phyloP scores from a whole-genome alignment of 192 early-diverging fungal genomes.

The Cetraspora pellucida region DNA sequence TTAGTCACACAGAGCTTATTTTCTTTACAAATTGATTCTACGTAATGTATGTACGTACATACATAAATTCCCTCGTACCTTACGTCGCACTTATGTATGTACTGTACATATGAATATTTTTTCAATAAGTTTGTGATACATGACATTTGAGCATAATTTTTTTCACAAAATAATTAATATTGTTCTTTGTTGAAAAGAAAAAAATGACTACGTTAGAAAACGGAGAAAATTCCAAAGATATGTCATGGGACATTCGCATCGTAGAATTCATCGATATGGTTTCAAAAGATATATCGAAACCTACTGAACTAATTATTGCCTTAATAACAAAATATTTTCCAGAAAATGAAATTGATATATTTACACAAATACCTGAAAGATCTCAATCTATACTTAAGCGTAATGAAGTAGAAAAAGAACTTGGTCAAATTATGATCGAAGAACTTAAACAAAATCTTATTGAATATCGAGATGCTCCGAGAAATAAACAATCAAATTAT shows the following conservation, averaged over 20 bases:
- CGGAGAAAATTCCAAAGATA: too few species aligned
- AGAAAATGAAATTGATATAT: background rate
- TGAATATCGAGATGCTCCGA: background rate
- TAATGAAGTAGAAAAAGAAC: background rate
- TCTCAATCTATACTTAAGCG: background rate
- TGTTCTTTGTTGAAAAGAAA: too few species aligned
- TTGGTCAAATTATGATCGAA: background rate
- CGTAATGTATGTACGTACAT: too few species aligned
- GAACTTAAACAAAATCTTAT: background rate
- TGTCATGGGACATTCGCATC: background rate
- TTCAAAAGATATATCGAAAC: background rate
- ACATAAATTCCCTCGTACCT: too few species aligned
- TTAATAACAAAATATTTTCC: background rate
- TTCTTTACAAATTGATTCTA: too few species aligned
- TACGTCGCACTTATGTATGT: too few species aligned
- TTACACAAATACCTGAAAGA: background rate
- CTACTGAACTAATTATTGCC: background rate
- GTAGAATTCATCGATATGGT: background rate
- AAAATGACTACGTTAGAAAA: too few species aligned
- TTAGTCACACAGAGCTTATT: too few species aligned
- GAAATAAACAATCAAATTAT: background rate
- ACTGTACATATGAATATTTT: too few species aligned
- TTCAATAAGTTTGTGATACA: too few species aligned
- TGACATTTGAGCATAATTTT: too few species aligned
- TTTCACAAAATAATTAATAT: too few species aligned